phyloP scores from a whole-genome alignment of 2,329 filamentous ascomycete species.

The Colletotrichum abscissum region DNA sequence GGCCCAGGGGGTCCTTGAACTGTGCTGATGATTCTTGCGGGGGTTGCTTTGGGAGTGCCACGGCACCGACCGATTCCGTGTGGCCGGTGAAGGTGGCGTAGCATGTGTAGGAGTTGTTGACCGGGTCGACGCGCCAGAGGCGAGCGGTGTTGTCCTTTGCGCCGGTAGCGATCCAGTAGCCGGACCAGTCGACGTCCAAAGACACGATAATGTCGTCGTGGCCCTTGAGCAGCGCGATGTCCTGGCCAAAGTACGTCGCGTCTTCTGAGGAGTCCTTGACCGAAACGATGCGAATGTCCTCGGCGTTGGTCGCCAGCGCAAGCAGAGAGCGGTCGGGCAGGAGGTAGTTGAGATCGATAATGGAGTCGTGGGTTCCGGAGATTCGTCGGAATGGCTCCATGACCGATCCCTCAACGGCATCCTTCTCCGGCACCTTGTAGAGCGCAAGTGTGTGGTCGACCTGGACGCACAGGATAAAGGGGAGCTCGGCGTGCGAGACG shows the following conservation, averaged over 20 bases:
- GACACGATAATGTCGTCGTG: conserved; percentile 97
- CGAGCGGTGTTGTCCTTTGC: conserved; percentile 96
- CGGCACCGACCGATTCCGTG: conserved; percentile 91
- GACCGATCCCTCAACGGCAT: conserved; percentile 36
- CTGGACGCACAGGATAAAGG: conserved; percentile 84
- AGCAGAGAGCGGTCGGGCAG: conserved; percentile 83
- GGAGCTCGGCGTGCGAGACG: conserved; percentile 72
- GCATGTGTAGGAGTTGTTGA: conserved; percentile 80
- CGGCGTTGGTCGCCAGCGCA: conserved; percentile 93
- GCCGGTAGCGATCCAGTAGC: conserved; percentile 94
- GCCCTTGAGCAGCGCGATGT: conserved; percentile 86
- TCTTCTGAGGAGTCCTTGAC: conserved; percentile 57
- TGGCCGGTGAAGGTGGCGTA: conserved; percentile 89
- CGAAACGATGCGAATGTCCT: conserved; percentile 90
- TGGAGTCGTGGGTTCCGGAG: conserved; percentile 96
- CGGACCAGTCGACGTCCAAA: conserved; percentile 95
- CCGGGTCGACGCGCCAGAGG: conserved; percentile 87
- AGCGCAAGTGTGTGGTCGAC: conserved; percentile 89
- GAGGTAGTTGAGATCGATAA: conserved; percentile 92
- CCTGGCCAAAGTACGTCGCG: conserved; percentile 83
- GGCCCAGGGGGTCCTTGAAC: conserved; percentile 76
- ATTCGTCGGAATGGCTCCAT: conserved; percentile 77
- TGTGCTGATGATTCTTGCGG: conserved; percentile 78
- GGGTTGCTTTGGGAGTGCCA: conserved; percentile 79
- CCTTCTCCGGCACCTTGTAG: conserved; percentile 64